Evolutionary conservation across 139 green algal species (phyloP).

Genomic region (Chlamydomonas schloesseri): DNA sequence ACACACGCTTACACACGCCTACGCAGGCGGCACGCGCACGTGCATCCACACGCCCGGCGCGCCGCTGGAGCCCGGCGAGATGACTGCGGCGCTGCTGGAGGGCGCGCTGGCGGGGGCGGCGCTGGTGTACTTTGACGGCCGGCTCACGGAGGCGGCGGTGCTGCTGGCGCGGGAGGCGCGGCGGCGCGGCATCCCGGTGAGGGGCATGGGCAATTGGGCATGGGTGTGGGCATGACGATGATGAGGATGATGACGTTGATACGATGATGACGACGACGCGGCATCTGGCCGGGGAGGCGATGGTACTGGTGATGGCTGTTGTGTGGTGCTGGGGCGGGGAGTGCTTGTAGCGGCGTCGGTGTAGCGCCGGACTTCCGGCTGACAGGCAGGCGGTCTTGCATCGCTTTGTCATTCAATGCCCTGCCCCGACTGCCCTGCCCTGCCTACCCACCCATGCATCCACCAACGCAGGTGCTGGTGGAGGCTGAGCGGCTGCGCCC

Average conservation of each 20-base stretch:
- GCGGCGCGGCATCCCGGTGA: constrained; percentile 36
- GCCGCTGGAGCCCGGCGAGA: constrained; percentile 72
- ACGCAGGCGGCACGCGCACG: constrained; percentile 85
- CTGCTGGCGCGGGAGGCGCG: constrained; percentile 77
- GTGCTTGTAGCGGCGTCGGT: too few relatives aligned
- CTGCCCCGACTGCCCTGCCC: too few relatives aligned
- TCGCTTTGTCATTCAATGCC: too few relatives aligned
- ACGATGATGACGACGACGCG: too few relatives aligned
- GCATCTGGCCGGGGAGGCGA: too few relatives aligned
- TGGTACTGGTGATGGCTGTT: too few relatives aligned
- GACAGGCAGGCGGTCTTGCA: too few relatives aligned
- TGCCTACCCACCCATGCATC: background rate
- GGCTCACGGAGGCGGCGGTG: constrained; percentile 91
- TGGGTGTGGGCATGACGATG: too few relatives aligned
- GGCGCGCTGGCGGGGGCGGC: constrained; percentile 64
- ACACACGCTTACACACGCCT: background rate
- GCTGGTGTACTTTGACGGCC: constrained; percentile 95
- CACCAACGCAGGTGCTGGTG: constrained; percentile 80
- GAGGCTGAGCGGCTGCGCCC: constrained; percentile 91
- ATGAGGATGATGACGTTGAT: background rate
- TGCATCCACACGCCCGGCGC: constrained; percentile 96
- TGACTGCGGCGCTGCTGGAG: constrained; percentile 59
- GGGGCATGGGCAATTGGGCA: background rate
- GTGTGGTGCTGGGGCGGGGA: too few relatives aligned
- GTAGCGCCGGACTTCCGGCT: too few relatives aligned